Evolutionary conservation across 345 rosid genomes (phyloP).

Genomic region (Euphorbia peplus): DNA sequence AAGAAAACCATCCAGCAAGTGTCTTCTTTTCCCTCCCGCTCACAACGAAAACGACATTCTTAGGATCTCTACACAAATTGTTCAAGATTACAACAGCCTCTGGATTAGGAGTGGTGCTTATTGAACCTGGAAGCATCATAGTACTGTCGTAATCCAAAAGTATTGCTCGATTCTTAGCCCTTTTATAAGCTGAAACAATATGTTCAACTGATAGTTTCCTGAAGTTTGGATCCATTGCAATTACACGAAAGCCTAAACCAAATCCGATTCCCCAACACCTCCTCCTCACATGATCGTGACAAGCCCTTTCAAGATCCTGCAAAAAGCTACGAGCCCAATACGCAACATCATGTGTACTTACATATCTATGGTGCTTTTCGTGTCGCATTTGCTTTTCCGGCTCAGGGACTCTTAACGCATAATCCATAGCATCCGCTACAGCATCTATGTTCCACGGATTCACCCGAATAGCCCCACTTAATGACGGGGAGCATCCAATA

Average conservation of each 20-base stretch:
- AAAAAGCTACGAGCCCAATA: conserved; percentile 94
- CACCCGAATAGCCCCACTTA: conserved; percentile 88
- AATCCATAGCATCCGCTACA: conserved; percentile 86
- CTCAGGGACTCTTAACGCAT: conserved; percentile 60
- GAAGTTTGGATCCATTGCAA: conserved; percentile 88
- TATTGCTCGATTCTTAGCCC: conserved; percentile 77
- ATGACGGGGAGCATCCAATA: conserved; percentile 87
- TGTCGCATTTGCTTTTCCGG: conserved; percentile 85
- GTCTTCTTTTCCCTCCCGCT: conserved; percentile 77
- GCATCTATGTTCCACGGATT: conserved; percentile 93
- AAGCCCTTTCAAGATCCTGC: conserved; percentile 92
- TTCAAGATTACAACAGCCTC: conserved; percentile 64
- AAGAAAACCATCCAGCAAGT: conserved; percentile 69
- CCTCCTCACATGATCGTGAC: conserved; percentile 73
- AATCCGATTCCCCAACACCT: conserved; percentile 96
- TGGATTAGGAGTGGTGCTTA: conserved; percentile 44
- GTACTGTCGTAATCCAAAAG: conserved; percentile 91
- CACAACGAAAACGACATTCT: conserved; percentile 77
- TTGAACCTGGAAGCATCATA: conserved; percentile 57
- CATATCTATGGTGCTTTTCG: conserved; percentile 86
- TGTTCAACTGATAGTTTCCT: conserved; percentile 81
- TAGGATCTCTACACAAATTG: conserved; percentile 64
- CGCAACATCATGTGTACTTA: conserved; percentile 89
- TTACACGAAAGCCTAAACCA: conserved; percentile 84
- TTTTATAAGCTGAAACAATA: conserved; percentile 81